Conservation (phyloP, 2,329 filamentous ascomycete species). For the Pseudocercospora macadamiae region DNA sequence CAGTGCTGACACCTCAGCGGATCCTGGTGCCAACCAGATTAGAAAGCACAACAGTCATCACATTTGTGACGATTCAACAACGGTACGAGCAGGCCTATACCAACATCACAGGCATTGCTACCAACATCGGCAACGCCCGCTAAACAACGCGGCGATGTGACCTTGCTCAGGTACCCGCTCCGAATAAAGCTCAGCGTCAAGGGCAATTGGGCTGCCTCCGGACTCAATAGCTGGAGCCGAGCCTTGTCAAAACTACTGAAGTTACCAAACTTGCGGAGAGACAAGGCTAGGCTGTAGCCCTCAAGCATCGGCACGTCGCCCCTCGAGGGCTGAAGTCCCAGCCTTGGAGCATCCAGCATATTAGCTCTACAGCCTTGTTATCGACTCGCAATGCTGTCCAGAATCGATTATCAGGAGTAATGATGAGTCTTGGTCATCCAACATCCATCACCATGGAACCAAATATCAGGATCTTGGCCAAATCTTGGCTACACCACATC, state of each 20-base stretch:
- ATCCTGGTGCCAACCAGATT: conserved; percentile 1
- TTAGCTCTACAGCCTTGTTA: not conserved
- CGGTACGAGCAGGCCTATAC: not conserved
- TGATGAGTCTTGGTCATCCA: not conserved
- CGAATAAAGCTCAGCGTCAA: not conserved
- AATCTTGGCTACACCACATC: conserved; percentile 3
- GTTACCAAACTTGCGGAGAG: not conserved
- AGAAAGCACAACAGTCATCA: conserved; percentile 4
- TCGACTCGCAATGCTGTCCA: not conserved
- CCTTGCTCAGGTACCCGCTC: not conserved
- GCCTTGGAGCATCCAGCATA: conserved; percentile 1
- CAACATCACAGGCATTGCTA: not conserved
- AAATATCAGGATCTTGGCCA: not conserved
- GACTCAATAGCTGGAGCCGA: not conserved
- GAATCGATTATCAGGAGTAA: not conserved
- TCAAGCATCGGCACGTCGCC: not conserved
- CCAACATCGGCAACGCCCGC: not conserved
- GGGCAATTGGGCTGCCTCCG: too few relatives aligned
- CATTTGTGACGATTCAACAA: not conserved
- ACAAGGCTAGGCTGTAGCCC: not conserved
- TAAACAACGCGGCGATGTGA: not conserved
- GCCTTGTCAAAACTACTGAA: not conserved
- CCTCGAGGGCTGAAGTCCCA: not conserved
- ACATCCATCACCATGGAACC: not conserved
- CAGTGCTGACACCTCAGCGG: not conserved